These are phyloP conservation scores for Amphicarpaea edgeworthii DNA, from an alignment of 306 rosid genomes.

Conservation along the genomic window DNA sequence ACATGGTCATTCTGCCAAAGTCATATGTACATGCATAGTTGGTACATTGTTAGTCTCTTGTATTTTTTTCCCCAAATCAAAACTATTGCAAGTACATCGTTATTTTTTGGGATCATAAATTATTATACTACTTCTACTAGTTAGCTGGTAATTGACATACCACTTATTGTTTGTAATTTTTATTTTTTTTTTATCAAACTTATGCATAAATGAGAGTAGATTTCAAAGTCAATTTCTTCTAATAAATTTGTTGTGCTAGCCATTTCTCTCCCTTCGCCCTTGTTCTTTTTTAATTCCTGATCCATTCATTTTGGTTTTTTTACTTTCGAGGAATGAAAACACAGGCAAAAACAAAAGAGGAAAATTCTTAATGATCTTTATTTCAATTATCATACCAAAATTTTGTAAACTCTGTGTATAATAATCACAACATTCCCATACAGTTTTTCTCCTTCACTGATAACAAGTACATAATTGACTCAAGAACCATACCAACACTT, in stretches of 20 bases:
- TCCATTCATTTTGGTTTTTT: background rate
- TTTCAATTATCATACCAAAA: too few relatives aligned
- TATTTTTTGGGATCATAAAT: background rate
- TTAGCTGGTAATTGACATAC: background rate
- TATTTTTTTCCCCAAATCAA: background rate
- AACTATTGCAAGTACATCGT: background rate
- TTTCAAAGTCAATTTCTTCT: background rate
- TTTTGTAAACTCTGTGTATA: too few relatives aligned
- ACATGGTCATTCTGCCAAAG: constrained; percentile 53
- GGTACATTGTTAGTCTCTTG: too few relatives aligned
- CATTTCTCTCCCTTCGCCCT: background rate
- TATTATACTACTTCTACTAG: background rate
- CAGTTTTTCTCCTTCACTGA: too few relatives aligned
- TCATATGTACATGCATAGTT: too few relatives aligned
- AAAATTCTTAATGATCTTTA: too few relatives aligned
- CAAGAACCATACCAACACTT: too few relatives aligned
- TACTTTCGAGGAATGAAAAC: too few relatives aligned
- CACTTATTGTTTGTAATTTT: background rate
- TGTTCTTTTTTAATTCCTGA: background rate
- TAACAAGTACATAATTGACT: too few relatives aligned
- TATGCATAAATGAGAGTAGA: background rate
- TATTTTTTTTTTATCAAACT: background rate
- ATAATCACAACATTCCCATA: too few relatives aligned
- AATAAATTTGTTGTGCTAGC: background rate
- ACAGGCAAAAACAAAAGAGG: too few relatives aligned